Base-by-base conservation (phyloP, 495 filamentous ascomycete genomes). In the Paragyromitra xinjiangensis region DNA sequence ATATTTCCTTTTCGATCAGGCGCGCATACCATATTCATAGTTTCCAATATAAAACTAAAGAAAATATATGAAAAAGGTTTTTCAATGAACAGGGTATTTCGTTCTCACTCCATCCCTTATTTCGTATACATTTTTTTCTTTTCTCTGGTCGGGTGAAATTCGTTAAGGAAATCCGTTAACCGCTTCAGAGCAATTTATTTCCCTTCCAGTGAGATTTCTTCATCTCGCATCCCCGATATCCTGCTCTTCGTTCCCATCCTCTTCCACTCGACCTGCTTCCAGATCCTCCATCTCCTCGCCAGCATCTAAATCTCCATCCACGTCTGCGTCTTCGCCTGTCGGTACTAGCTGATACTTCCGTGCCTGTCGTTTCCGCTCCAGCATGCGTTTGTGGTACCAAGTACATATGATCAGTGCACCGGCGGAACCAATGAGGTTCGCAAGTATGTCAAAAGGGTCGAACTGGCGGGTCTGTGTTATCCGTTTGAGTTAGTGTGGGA, bases 381-480 rank as follows among this genome's bases (percentile, higher is more conserved):
- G 86, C 96, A 98, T 98, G 51, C 95, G 89, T 73, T 91, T 92
- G 84, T 99, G 95, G 77, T 98, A 99, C 91, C 92, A 94, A 69
- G 89, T 90, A 81, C 92, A 94, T 39, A 97, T 81, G 6, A 87
- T 90, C 56, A 98, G 82, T 0, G 88, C 94, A 1, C 85, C 85
- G 16, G 91, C 83, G 70, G 91, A 94, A 50, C 96, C 95, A 62
- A 93, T 87, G 4, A 97, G 82, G 84, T 98, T 98, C 83, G 94
- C 94, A 64, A 94, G 84, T 45, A 98, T 90, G 81, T 98, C 93
- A 68, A 90, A 92, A 58, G 90, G 85, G 78, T 99, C 95, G 82
- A 98, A 99, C 12, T 86, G 82, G 51, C 95, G 91, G 59, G 26
- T 64, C 80, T 81, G 22, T 12, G 19, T 16, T 16, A 39, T 66